Evolutionary conservation across 345 rosid species (phyloP).

Genomic region (Rubroshorea leprosula): DNA sequence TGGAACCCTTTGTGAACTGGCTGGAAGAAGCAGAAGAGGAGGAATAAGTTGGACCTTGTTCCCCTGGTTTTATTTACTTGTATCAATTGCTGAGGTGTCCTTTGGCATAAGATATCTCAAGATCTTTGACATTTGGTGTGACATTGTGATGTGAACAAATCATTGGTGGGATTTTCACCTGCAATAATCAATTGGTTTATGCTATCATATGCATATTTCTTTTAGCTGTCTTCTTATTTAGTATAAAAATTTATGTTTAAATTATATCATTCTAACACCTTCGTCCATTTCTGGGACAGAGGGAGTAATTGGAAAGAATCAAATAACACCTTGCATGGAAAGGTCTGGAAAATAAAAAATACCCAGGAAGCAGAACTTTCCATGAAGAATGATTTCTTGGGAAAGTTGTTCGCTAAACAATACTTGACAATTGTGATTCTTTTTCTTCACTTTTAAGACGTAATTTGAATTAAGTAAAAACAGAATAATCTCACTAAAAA

Average conservation of each 20-base stretch:
- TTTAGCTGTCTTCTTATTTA: neutral
- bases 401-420: too few species aligned
- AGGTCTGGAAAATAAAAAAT: too few species aligned
- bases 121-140: neutral
- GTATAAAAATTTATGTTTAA: slow-evolving; percentile 2
- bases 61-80: neutral
- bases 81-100: neutral
- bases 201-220: neutral
- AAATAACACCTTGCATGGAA: too few species aligned
- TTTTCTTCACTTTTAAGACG: too few species aligned
- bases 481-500: too few species aligned
- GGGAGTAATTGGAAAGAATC: too few species aligned
- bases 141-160: neutral
- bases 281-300: too few species aligned
- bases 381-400: too few species aligned
- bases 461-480: too few species aligned
- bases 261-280: too few species aligned
- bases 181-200: neutral
- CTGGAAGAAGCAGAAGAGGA: slow-evolving; percentile 99
- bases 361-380: too few species aligned
- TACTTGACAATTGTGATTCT: too few species aligned
- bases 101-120: neutral
- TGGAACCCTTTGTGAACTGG: slow-evolving; percentile 95
- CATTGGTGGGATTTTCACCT: neutral
- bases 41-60: slow-evolving; percentile 33